Conservation (phyloP, 306 rosid species). For the Cicer yamashitae region DNA sequence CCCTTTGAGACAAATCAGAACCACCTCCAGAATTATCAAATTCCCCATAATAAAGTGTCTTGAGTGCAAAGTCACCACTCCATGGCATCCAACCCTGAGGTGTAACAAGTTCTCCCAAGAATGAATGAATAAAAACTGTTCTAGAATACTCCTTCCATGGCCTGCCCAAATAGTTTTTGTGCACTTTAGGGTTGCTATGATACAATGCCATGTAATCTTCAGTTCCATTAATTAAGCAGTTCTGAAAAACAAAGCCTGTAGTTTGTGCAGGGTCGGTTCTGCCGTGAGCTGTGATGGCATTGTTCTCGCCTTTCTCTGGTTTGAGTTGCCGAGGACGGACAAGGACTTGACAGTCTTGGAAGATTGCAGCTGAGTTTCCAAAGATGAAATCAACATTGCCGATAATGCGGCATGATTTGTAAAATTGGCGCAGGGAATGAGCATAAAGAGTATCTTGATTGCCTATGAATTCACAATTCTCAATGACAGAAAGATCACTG, state of each 20-base stretch:
- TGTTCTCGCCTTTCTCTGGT: slow-evolving; percentile 71
- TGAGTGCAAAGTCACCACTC: slow-evolving; percentile 65
- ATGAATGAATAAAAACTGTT: slow-evolving; percentile 63
- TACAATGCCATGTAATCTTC: slow-evolving; percentile 70
- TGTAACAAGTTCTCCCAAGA: slow-evolving; percentile 55
- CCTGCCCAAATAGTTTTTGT: slow-evolving; percentile 87
- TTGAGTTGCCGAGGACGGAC: slow-evolving; percentile 62
- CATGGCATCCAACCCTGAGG: slow-evolving; percentile 84
- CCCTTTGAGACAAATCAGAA: slow-evolving; percentile 56
- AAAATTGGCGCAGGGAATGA: slow-evolving; percentile 78
- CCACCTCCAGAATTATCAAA: slow-evolving; percentile 62
- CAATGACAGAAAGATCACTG: slow-evolving; percentile 72
- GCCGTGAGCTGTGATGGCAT: slow-evolving; percentile 82
- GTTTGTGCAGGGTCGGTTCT: slow-evolving; percentile 83
- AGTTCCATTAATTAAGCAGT: slow-evolving; percentile 76
- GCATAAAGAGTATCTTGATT: slow-evolving; percentile 96
- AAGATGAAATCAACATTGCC: slow-evolving; percentile 94
- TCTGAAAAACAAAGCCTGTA: slow-evolving; percentile 78
- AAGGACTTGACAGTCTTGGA: slow-evolving; percentile 67
- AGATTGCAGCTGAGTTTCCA: slow-evolving; percentile 79
- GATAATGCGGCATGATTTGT: slow-evolving; percentile 70
- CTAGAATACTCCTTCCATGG: slow-evolving; percentile 94
- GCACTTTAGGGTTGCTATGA: slow-evolving; percentile 67
- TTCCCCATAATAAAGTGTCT: slow-evolving; percentile 85
- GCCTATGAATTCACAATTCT: slow-evolving; percentile 77